A percentile compares a stretch with the other conserved stretches of the same genome.
Conservation (phyloP, 2,329 filamentous ascomycete genomes). For the Orbilia javanica region DNA sequence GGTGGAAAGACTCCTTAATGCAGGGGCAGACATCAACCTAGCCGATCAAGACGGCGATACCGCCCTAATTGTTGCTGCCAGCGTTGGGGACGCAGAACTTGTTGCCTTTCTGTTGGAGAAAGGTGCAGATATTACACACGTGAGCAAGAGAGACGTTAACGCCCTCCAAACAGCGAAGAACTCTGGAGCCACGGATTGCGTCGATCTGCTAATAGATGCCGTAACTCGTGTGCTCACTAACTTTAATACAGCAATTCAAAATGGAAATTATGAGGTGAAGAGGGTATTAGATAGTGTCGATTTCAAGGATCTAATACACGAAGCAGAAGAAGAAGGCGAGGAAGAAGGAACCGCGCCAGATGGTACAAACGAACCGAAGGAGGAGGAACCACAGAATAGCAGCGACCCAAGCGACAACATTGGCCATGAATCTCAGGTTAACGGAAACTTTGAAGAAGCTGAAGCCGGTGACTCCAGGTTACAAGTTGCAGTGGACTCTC, state of each 20-base stretch:
- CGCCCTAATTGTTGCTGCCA: slow-evolving; percentile 65
- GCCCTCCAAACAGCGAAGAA: slow-evolving; percentile 63
- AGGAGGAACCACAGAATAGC: background rate
- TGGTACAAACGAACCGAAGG: background rate
- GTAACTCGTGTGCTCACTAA: slow-evolving; percentile 63
- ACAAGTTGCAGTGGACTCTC: background rate
- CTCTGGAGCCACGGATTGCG: slow-evolving; percentile 61
- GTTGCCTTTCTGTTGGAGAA: slow-evolving; percentile 64
- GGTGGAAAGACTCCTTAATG: slow-evolving; percentile 33
- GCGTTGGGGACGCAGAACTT: slow-evolving; percentile 63
- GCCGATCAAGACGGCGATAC: slow-evolving; percentile 58
- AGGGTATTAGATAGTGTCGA: slow-evolving; percentile 62
- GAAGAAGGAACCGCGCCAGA: background rate
- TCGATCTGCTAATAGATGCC: slow-evolving; percentile 63
- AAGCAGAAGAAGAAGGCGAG: background rate
- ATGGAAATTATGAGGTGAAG: slow-evolving; percentile 62
- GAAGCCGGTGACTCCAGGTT: background rate
- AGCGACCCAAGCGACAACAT: background rate
- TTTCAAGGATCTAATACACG: slow-evolving; percentile 44
- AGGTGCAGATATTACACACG: slow-evolving; percentile 65
- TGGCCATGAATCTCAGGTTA: background rate
- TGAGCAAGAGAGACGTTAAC: slow-evolving; percentile 63
- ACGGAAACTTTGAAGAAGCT: background rate
- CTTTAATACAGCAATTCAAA: slow-evolving; percentile 63
- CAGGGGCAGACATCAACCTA: slow-evolving; percentile 48